Conservation (phyloP, 2,329 filamentous ascomycete species). For the Aspergillus melleus region DNA sequence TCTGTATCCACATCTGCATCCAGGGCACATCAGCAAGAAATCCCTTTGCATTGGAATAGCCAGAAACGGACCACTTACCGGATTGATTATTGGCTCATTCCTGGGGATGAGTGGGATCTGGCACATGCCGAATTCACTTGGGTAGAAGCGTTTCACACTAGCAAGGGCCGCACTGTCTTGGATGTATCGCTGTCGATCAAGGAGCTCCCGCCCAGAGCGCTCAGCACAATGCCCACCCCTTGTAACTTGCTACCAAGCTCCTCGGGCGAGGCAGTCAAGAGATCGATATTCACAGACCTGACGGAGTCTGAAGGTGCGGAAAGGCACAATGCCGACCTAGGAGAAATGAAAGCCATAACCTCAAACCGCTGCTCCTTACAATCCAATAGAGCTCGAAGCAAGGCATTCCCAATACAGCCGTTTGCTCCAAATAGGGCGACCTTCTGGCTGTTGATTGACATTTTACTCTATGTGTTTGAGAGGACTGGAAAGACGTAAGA, state of each 20-base stretch:
- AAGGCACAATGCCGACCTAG: not conserved
- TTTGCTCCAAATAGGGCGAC: not conserved
- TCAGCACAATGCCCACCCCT: slow-evolving; percentile 25
- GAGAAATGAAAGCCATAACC: not conserved
- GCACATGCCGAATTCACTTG: slow-evolving; percentile 28
- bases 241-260: slow-evolving; percentile 3
- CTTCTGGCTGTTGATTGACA: too few relatives aligned
- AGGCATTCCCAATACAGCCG: not conserved
- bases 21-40: too few relatives aligned
- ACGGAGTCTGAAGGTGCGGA: not conserved
- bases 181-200: slow-evolving; percentile 20
- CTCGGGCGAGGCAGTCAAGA: slow-evolving; percentile 5
- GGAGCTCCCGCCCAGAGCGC: slow-evolving; percentile 22
- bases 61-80: slow-evolving; percentile 3
- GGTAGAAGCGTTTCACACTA: slow-evolving; percentile 29
- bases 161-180: slow-evolving; percentile 27
- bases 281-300: slow-evolving; percentile 11
- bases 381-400: not conserved
- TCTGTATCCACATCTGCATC: slow-evolving; percentile 15
- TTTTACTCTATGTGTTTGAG: too few relatives aligned
- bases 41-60: too few relatives aligned
- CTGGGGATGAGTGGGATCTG: slow-evolving; percentile 21
- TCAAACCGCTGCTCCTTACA: not conserved
- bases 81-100: slow-evolving; percentile 24
- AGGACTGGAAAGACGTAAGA: too few relatives aligned